A percentile compares a stretch with the other conserved stretches of the same genome.
phyloP scores from a whole-genome alignment of 768 basidiomycete species.

The Phaeotremella skinneri region DNA sequence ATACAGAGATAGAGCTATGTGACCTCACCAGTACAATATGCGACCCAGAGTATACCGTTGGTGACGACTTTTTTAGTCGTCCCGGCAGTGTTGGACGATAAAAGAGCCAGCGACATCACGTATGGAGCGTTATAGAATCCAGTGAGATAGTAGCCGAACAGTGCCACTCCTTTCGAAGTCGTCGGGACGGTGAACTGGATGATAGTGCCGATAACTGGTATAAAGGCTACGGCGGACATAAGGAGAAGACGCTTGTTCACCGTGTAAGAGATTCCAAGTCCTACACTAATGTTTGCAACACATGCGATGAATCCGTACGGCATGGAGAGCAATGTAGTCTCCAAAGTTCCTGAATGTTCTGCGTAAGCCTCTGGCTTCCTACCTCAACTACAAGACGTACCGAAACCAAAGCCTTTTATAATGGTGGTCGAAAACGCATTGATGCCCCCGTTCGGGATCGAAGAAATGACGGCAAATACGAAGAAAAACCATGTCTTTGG shows the following conservation, averaged over 20 bases:
- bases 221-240: conserved; percentile 9
- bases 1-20: conserved; percentile 29
- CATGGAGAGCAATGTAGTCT: conserved; percentile 11
- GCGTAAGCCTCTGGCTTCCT: too few relatives aligned
- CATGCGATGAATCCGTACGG: conserved; percentile 21
- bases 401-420: conserved; percentile 45
- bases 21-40: neutral
- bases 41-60: neutral
- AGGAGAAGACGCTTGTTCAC: conserved; percentile 8
- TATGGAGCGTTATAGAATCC: conserved; percentile 43
- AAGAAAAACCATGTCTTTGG: conserved; percentile 47
- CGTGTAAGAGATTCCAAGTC: conserved; percentile 8
- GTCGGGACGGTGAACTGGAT: conserved; percentile 11
- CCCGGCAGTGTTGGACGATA: conserved; percentile 42
- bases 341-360: neutral
- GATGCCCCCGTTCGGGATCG: conserved; percentile 49
- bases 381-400: too few relatives aligned
- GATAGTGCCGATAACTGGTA: conserved; percentile 18
- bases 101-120: conserved; percentile 39
- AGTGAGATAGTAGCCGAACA: conserved; percentile 31
- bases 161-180: conserved; percentile 7
- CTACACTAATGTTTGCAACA: conserved; percentile 12
- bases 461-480: conserved; percentile 45
- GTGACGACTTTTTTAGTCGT: conserved; percentile 46
- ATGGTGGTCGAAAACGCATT: conserved; percentile 49